phyloP scores from a whole-genome alignment of 345 rosid genomes.

The Turritis glabra region DNA sequence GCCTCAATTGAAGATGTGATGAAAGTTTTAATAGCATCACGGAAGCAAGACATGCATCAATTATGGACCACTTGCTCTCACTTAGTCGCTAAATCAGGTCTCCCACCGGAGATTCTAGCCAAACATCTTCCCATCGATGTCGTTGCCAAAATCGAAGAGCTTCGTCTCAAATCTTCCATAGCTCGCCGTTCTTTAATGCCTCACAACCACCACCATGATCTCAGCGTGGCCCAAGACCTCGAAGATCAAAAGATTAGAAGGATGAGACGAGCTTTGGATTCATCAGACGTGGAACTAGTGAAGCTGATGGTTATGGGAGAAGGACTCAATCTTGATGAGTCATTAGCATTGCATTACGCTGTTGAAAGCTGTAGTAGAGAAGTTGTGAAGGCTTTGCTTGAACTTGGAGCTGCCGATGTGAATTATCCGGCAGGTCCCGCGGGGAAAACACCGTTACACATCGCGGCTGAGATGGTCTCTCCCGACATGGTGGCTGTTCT shows the following conservation, averaged over 20 bases:
- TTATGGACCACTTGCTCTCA: constrained; percentile 98
- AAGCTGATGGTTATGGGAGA: constrained; percentile 99
- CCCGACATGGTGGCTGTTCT: constrained; percentile 98
- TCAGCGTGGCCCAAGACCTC: constrained; percentile 63
- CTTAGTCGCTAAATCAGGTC: constrained; percentile 93
- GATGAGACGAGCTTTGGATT: constrained; percentile 93
- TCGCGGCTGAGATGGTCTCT: constrained; percentile 98
- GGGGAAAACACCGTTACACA: constrained; percentile 88
- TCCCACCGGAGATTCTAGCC: constrained; percentile 87
- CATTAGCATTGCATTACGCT: constrained; percentile 91
- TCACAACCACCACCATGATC: constrained; percentile 58
- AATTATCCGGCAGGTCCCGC: constrained; percentile 93
- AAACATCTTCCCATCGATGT: constrained; percentile 92
- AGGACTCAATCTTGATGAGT: constrained; percentile 95
- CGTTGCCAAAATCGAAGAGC: constrained; percentile 89
- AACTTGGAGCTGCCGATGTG: constrained; percentile 97
- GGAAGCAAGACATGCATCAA: constrained; percentile 97
- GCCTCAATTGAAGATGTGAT: constrained; percentile 97
- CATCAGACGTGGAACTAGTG: constrained; percentile 92
- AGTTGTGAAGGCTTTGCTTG: constrained; percentile 95
- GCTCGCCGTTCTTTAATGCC: constrained; percentile 67
- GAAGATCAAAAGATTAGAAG: constrained; percentile 94
- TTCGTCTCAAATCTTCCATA: constrained; percentile 79
- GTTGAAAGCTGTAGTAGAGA: constrained; percentile 97
- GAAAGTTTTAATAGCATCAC: constrained; percentile 93